Evolutionary conservation across 2,329 filamentous ascomycete species (phyloP), one percentile per base, ranked within the genome.

Genomic region (Penicillium sp.): DNA sequence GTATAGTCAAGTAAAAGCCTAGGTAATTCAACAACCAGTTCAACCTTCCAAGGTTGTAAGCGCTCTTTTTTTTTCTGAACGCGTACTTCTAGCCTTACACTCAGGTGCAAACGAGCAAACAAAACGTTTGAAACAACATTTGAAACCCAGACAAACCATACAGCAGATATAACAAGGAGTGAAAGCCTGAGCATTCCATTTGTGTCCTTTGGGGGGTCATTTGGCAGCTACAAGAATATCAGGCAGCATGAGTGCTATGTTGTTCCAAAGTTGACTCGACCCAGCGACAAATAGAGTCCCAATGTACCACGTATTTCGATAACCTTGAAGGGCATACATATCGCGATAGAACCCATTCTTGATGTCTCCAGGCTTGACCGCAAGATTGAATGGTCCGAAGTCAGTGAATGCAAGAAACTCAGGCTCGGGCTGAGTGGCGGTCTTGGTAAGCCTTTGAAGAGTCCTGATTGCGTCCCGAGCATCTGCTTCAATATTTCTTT

Each of bases 221-320:
- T 34, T 10, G 31, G 31, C 31, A 4, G 31, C 31, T 14, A 8
- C 31, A 10, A 34, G 31, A 3, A 34, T 34, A 34, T 34, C 31
- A 10, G 31, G 31, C 31, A 34, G 8, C 31, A 34, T 34, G 3
- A 34, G 3, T 4, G 31, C 31, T 14, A 8, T 34, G 31, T 34
- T 34, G 4, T 34, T 34, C 31, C 31, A 34, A 14, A 34, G 3
- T 14, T 34, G 31, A 34, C 31, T 34, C 9, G 31, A 34, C 9
- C 31, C 31, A 14, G 31, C 10, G 31, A 34, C 31, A 34, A 34
- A 34, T 3, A 34, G 13, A 77, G 22, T 53, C 2, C 78, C 78
- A 0, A 76, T 79, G 57, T 73, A 80, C 62, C 67, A 81, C 0
- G 77, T 80, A n/a, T 71, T 73, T 16, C 68, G 63, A 14, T 71